Conservation (phyloP, 2,329 filamentous ascomycete genomes). For the Nigrospora osmanthi region DNA sequence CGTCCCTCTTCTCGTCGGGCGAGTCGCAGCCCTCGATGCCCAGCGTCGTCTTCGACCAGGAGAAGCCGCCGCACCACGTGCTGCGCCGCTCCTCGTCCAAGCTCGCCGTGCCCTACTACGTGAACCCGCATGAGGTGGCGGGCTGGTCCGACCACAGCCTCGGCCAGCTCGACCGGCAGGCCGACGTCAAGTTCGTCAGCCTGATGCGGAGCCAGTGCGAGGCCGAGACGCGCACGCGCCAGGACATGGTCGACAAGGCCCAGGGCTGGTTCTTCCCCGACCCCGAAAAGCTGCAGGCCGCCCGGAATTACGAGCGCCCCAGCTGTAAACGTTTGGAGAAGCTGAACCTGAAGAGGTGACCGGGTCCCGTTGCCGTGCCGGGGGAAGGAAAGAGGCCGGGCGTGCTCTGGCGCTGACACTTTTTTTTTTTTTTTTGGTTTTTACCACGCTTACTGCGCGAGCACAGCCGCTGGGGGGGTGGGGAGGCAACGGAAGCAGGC, state of each 20-base stretch:
- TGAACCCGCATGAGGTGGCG: slow-evolving; percentile 71
- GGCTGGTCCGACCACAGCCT: slow-evolving; percentile 64
- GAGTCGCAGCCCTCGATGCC: slow-evolving; percentile 51
- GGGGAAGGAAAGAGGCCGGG: background rate
- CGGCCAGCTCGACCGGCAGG: slow-evolving; percentile 64
- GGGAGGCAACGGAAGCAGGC: no score
- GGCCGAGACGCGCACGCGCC: slow-evolving; percentile 57
- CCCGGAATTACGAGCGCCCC: slow-evolving; percentile 44
- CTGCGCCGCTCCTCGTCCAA: slow-evolving; percentile 62
- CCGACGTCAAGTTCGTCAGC: slow-evolving; percentile 66
- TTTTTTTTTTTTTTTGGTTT: no score
- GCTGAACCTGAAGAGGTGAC: slow-evolving; percentile 22
- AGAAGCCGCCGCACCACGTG: slow-evolving; percentile 60
- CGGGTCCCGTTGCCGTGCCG: background rate
- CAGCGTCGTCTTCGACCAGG: slow-evolving; percentile 65
- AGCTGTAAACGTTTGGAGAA: slow-evolving; percentile 43
- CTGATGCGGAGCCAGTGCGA: slow-evolving; percentile 66
- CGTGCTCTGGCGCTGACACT: no score
- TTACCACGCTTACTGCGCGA: no score
- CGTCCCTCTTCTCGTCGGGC: slow-evolving; percentile 63
- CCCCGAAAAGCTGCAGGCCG: slow-evolving; percentile 67
- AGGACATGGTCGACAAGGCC: slow-evolving; percentile 66
- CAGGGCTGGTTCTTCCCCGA: slow-evolving; percentile 85
- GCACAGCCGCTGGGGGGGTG: no score
- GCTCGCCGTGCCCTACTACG: slow-evolving; percentile 73